Evolutionary conservation across 345 rosid genomes (phyloP).

Genomic region (Zanthoxylum bungeanum): DNA sequence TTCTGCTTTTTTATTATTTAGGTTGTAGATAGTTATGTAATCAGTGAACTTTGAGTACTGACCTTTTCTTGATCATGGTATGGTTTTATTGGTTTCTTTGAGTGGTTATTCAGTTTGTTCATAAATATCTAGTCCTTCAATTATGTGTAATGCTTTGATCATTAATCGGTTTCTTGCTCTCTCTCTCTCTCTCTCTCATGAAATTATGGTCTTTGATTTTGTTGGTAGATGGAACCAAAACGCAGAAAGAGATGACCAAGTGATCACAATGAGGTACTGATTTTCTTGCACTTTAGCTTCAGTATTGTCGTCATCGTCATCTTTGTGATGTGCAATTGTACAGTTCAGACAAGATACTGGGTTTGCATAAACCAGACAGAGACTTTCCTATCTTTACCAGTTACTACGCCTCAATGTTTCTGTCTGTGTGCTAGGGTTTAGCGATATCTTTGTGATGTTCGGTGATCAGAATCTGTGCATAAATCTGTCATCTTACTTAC

Average conservation of each 20-base stretch:
- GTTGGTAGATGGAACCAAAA: constrained; percentile 59
- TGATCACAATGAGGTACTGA: constrained; percentile 18
- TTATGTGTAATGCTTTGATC: background rate
- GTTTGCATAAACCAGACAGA: constrained; percentile 30
- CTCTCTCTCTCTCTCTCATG: constrained; percentile 2
- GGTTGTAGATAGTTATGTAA: background rate
- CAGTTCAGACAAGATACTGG: constrained; percentile 37
- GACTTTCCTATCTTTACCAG: constrained; percentile 12
- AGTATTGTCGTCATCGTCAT: constrained; percentile 12
- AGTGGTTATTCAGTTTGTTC: background rate
- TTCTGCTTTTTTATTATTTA: background rate
- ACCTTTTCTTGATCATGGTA: background rate
- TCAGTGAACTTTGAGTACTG: background rate
- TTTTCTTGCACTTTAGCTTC: constrained; percentile 29
- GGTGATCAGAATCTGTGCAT: constrained; percentile 22
- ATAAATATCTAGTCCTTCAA: background rate
- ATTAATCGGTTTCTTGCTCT: too few relatives aligned
- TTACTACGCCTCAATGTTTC: background rate
- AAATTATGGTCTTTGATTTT: background rate
- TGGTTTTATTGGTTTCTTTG: background rate
- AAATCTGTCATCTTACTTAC: constrained; percentile 1
- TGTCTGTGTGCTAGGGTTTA: constrained; percentile 23
- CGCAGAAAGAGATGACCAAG: constrained; percentile 58
- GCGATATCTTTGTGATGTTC: too few relatives aligned
- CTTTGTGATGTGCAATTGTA: constrained; percentile 32